Evolutionary conservation across 208 protist species (phyloP).

Genomic region (Wallacemonas sp.): DNA sequence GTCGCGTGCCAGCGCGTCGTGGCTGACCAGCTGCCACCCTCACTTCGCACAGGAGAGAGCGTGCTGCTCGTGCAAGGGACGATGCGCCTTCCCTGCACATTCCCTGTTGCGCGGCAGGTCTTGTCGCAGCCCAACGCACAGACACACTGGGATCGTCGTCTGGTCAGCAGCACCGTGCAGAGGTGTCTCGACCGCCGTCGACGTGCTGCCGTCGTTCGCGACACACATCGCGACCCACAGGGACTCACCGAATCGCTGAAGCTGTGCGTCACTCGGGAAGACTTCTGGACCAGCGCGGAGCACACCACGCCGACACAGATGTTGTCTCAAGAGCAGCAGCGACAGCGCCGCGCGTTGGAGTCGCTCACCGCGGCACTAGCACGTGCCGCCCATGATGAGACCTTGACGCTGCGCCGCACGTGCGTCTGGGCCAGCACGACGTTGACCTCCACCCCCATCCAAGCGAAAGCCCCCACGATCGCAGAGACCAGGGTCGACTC

Average conservation of each 20-base stretch:
- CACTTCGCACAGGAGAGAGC: not conserved
- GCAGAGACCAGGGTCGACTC: too few species aligned
- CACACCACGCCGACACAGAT: too few species aligned
- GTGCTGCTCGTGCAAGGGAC: not conserved
- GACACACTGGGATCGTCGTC: not conserved
- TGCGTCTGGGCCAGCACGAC: not conserved
- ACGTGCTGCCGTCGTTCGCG: not conserved
- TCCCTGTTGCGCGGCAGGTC: conserved; percentile 1
- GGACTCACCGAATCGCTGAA: not conserved
- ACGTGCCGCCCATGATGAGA: not conserved
- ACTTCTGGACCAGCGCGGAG: not conserved
- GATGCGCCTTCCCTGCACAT: not conserved
- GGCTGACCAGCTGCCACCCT: not conserved
- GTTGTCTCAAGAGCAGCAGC: too few species aligned
- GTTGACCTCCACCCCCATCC: not conserved
- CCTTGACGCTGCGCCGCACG: not conserved
- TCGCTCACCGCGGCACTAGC: not conserved
- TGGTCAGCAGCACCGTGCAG: not conserved
- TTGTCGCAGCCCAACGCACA: not conserved
- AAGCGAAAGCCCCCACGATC: not conserved
- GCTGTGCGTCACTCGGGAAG: not conserved
- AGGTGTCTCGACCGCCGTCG: not conserved
- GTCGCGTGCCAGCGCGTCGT: not conserved
- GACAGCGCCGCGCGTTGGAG: not conserved
- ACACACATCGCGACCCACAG: not conserved